A percentile compares a stretch with the other conserved stretches of the same genome.
These are phyloP conservation scores for Pseudocercospora fuligena DNA, from an alignment of 2,329 filamentous ascomycete species.

Conservation along the genomic window DNA sequence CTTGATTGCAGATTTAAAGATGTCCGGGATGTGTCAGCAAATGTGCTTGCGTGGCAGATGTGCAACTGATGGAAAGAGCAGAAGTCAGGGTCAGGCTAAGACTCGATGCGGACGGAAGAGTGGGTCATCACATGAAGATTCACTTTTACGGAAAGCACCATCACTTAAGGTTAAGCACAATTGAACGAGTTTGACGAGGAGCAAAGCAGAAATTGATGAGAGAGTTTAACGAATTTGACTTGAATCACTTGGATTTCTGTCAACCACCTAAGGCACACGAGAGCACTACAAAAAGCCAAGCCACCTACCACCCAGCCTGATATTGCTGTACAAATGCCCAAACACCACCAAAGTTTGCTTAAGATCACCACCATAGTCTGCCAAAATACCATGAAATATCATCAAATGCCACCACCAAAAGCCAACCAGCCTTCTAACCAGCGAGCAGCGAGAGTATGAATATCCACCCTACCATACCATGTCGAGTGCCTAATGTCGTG, in stretches of 20 bases:
- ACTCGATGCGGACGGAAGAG: neutral
- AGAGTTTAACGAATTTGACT: neutral
- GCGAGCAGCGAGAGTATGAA: slow-evolving; percentile 10
- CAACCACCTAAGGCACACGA: neutral
- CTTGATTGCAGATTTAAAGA: no score
- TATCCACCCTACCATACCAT: neutral
- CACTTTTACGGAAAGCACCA: neutral
- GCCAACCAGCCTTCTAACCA: neutral
- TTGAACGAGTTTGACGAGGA: neutral
- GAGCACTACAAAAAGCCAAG: neutral
- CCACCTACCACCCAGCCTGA: neutral
- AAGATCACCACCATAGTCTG: neutral
- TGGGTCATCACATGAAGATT: neutral
- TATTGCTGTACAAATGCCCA: neutral
- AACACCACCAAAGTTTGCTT: neutral
- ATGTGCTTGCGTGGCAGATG: no score
- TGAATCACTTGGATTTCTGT: neutral
- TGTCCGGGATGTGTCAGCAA: no score
- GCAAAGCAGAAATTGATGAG: neutral
- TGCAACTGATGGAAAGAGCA: neutral
- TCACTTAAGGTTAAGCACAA: neutral
- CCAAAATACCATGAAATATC: neutral
- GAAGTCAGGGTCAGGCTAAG: neutral
- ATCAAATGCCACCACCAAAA: neutral
- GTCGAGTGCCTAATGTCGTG: slow-evolving; percentile 6